Conservation (phyloP, 129 eudicot species). For the Artemisia annua region DNA sequence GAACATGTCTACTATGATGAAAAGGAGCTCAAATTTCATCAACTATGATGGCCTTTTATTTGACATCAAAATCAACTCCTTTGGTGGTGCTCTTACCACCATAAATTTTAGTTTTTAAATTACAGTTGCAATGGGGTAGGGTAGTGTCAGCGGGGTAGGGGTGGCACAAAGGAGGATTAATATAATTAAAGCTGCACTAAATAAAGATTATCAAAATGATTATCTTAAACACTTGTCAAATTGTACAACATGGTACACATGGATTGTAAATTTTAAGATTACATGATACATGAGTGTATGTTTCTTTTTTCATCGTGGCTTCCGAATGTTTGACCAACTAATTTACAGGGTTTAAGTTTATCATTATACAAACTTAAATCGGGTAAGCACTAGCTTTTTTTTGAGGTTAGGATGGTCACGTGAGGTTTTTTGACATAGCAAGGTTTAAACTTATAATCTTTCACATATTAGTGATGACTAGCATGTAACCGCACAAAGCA, state of each 20-base stretch:
- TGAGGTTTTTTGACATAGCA: no score
- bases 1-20: conserved; percentile 38
- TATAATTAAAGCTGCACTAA: conserved; percentile 19
- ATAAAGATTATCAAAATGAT: conserved; percentile 22
- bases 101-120: conserved; percentile 16
- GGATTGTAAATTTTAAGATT: conserved; percentile 13
- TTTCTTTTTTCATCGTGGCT: no score
- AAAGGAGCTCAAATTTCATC: conserved; percentile 40
- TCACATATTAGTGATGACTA: no score
- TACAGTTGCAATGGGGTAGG: conserved; percentile 17
- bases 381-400: no score
- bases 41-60: conserved; percentile 34
- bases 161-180: conserved; percentile 7
- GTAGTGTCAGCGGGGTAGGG: not conserved
- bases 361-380: no score
- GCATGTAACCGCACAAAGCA: no score
- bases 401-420: no score
- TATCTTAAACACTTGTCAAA: conserved; percentile 30
- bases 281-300: not conserved
- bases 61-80: conserved; percentile 36
- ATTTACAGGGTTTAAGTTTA: no score
- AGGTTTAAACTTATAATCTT: no score
- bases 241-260: conserved; percentile 26
- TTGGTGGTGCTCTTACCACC: conserved; percentile 39
- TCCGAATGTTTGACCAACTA: no score